phyloP scores from a whole-genome alignment of 2,329 filamentous ascomycete species.

The Nemania sp. region DNA sequence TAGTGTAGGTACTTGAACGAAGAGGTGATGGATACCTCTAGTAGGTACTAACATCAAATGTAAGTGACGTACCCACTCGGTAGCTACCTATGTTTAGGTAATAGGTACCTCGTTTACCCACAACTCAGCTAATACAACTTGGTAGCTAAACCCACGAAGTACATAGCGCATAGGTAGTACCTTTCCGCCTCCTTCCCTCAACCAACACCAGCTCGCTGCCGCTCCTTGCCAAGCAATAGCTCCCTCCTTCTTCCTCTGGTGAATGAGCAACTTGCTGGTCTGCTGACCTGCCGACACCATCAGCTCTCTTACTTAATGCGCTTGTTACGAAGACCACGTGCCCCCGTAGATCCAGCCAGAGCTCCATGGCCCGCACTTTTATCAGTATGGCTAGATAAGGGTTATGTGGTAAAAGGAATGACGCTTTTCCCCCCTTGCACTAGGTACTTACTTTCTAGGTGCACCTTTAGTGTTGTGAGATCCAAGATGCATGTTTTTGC shows the following conservation, averaged over 20 bases:
- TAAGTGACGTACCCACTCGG: no score
- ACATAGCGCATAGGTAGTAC: background rate
- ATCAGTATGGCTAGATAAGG: background rate
- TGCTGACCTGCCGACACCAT: conserved; percentile 27
- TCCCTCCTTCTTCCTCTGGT: conserved; percentile 14
- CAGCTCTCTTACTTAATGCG: conserved; percentile 25
- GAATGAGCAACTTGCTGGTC: conserved; percentile 21
- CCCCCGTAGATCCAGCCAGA: conserved; percentile 20
- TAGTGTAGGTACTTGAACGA: no score
- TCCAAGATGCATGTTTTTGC: no score
- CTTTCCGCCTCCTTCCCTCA: background rate
- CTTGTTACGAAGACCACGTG: conserved; percentile 25
- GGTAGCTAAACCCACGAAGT: no score
- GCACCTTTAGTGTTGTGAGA: no score
- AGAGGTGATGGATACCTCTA: no score
- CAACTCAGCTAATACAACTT: no score
- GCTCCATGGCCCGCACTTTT: background rate
- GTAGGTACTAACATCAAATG: no score
- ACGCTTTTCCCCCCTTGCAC: conserved; percentile 9
- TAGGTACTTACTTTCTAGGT: no score
- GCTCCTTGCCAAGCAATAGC: conserved; percentile 14
- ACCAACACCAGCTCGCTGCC: conserved; percentile 11
- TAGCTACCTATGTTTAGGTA: background rate
- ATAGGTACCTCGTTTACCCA: no score
- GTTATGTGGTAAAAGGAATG: background rate